phyloP scores from a whole-genome alignment of 169 alveolate genomes.

The Perkinsus chesapeaki region DNA sequence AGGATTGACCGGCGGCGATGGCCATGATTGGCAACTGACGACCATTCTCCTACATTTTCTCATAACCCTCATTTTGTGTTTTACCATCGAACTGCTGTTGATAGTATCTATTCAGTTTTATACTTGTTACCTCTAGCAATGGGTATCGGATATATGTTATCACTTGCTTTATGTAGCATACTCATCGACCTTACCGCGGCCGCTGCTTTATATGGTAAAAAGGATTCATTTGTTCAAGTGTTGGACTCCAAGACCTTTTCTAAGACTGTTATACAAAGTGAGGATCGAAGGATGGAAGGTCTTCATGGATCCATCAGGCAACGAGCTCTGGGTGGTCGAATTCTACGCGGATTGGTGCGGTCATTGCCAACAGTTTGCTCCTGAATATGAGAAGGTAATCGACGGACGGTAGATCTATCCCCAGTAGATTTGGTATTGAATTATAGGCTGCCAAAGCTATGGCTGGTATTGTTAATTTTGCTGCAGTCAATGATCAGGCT shows the following conservation, averaged over 20 bases:
- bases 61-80: not conserved
- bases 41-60: not conserved
- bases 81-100: not conserved
- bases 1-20: too few relatives aligned
- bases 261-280: not conserved
- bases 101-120: not conserved
- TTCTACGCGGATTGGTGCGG: constrained; percentile 80
- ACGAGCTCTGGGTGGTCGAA: constrained; percentile 53
- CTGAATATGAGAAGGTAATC: constrained; percentile 46
- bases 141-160: too few relatives aligned
- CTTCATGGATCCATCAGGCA: not conserved
- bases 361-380: constrained; percentile 44
- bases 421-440: not conserved
- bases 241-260: not conserved
- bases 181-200: not conserved
- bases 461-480: constrained; percentile 35
- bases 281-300: not conserved
- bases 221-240: not conserved
- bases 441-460: constrained; percentile 18
- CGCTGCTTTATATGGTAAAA: not conserved
- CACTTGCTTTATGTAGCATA: not conserved
- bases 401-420: not conserved
- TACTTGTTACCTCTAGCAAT: too few relatives aligned
- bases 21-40: too few relatives aligned
- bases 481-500: constrained; percentile 48